Evolutionary conservation across 257 asterid species (phyloP).

Genomic region (Solanum piurae): DNA sequence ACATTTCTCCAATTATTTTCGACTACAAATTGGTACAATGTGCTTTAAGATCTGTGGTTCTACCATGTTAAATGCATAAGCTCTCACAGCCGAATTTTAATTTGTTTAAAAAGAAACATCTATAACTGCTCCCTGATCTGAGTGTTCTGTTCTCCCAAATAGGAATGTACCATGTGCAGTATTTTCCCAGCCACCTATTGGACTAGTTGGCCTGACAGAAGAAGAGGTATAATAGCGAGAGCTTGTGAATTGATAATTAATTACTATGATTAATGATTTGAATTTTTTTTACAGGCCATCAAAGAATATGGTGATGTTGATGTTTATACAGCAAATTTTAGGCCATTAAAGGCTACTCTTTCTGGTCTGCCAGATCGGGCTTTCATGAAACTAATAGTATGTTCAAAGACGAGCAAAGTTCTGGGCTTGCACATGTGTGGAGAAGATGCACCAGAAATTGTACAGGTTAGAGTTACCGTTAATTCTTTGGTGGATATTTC

Average conservation of each 20-base stretch:
- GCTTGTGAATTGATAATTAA: not conserved
- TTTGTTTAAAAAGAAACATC: not conserved
- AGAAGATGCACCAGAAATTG: slow-evolving; percentile 84
- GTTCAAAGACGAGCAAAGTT: slow-evolving; percentile 73
- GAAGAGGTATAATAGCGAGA: slow-evolving; percentile 49
- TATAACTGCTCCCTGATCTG: not conserved
- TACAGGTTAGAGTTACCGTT: slow-evolving; percentile 44
- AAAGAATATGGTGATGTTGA: slow-evolving; percentile 71
- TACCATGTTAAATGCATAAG: not conserved
- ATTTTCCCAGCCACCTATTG: slow-evolving; percentile 95
- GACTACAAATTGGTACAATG: not conserved
- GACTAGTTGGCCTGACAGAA: slow-evolving; percentile 89
- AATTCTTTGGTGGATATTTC: not conserved
- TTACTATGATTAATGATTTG: slow-evolving; percentile 6
- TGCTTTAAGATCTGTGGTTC: not conserved
- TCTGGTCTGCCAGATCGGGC: slow-evolving; percentile 93
- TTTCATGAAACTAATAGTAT: slow-evolving; percentile 81
- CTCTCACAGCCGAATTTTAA: not conserved
- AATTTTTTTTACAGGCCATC: slow-evolving; percentile 41
- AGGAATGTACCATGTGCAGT: slow-evolving; percentile 90
- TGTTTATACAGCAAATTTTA: slow-evolving; percentile 73
- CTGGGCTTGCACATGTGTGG: slow-evolving; percentile 95
- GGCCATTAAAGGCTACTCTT: slow-evolving; percentile 87
- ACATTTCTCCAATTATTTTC: not conserved
- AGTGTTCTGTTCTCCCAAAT: slow-evolving; percentile 13